Base-by-base conservation (phyloP, 352 stramenopile species). In the Phytophthora ohioensis region DNA sequence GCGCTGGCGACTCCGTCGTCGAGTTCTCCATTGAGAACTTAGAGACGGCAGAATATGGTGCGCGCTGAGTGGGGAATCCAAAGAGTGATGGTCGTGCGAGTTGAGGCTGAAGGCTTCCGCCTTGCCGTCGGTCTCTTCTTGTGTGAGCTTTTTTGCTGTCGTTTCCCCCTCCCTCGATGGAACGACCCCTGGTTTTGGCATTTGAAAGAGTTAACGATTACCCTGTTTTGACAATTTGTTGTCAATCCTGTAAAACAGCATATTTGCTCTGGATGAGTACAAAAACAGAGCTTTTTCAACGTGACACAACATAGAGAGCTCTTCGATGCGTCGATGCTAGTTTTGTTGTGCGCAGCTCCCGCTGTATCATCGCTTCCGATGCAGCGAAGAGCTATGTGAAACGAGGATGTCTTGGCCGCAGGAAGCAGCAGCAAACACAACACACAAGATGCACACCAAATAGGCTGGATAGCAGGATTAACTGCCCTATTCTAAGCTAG, bases 31-130 rank as follows among this genome's bases (percentile, higher is more conserved):
- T 76, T 27, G 11, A 64, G 36, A 31, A 60, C 31, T 30, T 35
- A 30, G 53, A 27, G 36, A 58, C 46, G 55, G 36, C 17, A 15
- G 17, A 60, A 27, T 39, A 27, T 48, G 17, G 13, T 43, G 53
- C 45, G 59, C 42, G 34, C 39, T 38, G 39, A 67, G 36, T 73
- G 59, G 55, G 55, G 71, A 75, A 68, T 78, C 56, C 55, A 57
- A 27, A 56, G 60, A 78, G 57, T 78, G 71, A 75, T 69, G 67
- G 67, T 73, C 54, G 39, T 9, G 46, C 31, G 32, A 52, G 46
- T 68, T 64, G 45, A 67, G 47, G 7, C 17, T 55, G 27, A 46
- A 27, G 6, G 35, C 42, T 35, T n/a, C 8, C 49, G 10, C 43
- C 32, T 47, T 36, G 57, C 58, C 36, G 27, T 46, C 57, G 57